Evolutionary conservation across 2,329 filamentous ascomycete species (phyloP).

Genomic region (Simplicillium aogashimaense): DNA sequence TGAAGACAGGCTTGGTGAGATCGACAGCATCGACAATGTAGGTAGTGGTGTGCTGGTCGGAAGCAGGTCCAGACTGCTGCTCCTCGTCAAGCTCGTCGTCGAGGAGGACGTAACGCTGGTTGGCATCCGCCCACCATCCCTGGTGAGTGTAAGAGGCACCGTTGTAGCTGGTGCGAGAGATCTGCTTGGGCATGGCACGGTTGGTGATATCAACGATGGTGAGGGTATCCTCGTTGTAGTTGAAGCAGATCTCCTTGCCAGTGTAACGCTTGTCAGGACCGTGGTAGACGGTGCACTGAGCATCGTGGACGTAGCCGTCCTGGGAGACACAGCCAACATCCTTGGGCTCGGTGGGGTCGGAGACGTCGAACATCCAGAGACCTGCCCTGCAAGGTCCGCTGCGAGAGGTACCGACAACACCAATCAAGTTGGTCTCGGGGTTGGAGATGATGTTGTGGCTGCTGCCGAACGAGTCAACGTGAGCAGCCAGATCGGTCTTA

Average conservation of each 20-base stretch:
- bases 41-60: conserved; percentile 30
- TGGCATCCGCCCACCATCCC: conserved; percentile 37
- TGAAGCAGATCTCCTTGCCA: conserved; percentile 8
- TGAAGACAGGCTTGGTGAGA: conserved; percentile 26
- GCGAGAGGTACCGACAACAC: conserved; percentile 20
- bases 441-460: conserved; percentile 33
- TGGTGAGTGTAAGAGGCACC: conserved; percentile 47
- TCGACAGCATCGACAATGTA: conserved; percentile 37
- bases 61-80: conserved; percentile 25
- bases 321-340: neutral
- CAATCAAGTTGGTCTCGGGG: conserved; percentile 30
- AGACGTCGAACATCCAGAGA: conserved; percentile 38
- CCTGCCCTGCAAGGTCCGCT: conserved; percentile 30
- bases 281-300: neutral
- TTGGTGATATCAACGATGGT: conserved; percentile 36
- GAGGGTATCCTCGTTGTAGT: conserved; percentile 15
- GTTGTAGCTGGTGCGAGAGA: conserved; percentile 42
- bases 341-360: neutral
- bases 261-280: neutral
- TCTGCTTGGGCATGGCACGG: conserved; percentile 30
- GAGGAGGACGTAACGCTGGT: conserved; percentile 32
- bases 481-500: conserved; percentile 19
- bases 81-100: conserved; percentile 45
- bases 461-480: conserved; percentile 16
- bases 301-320: neutral